Evolutionary conservation across 257 asterid genomes (phyloP).

Genomic region (Nicotiana attenuata): DNA sequence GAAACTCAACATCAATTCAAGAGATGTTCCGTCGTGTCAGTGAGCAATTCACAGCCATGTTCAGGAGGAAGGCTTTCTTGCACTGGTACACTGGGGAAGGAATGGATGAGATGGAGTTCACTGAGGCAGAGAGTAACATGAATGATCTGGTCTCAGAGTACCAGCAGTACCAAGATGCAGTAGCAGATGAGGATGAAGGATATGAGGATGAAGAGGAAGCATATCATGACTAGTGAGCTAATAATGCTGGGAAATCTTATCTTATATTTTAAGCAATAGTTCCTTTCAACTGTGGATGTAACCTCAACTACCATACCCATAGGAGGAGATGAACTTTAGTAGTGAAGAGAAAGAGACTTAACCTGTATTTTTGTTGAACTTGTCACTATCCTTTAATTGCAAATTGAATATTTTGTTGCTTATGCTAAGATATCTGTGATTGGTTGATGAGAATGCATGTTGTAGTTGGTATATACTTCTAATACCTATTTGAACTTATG

Average conservation of each 20-base stretch:
- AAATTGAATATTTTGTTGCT: constrained; percentile 4
- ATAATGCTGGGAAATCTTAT: background rate
- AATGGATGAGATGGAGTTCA: constrained; percentile 21
- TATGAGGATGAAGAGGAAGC: constrained; percentile 25
- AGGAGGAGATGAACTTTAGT: background rate
- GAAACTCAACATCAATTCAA: constrained; percentile 17
- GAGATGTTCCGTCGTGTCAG: constrained; percentile 22
- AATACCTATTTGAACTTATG: background rate
- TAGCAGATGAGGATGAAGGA: constrained; percentile 30
- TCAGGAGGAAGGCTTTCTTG: constrained; percentile 30
- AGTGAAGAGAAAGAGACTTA: constrained; percentile 1
- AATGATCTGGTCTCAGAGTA: constrained; percentile 29
- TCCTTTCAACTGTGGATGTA: constrained; percentile 27
- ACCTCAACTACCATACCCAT: constrained; percentile 26
- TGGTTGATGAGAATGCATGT: background rate
- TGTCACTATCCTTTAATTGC: background rate
- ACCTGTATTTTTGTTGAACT: background rate
- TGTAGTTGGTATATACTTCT: background rate
- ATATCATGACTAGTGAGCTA: background rate
- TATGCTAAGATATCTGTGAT: background rate
- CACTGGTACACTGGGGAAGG: constrained; percentile 20
- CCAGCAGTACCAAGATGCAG: constrained; percentile 30
- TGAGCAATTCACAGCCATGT: constrained; percentile 21
- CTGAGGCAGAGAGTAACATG: constrained; percentile 22
- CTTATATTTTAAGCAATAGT: constrained; percentile 6